Evolutionary conservation across 768 basidiomycete genomes (phyloP).

Genomic region (Boletellus ananas): DNA sequence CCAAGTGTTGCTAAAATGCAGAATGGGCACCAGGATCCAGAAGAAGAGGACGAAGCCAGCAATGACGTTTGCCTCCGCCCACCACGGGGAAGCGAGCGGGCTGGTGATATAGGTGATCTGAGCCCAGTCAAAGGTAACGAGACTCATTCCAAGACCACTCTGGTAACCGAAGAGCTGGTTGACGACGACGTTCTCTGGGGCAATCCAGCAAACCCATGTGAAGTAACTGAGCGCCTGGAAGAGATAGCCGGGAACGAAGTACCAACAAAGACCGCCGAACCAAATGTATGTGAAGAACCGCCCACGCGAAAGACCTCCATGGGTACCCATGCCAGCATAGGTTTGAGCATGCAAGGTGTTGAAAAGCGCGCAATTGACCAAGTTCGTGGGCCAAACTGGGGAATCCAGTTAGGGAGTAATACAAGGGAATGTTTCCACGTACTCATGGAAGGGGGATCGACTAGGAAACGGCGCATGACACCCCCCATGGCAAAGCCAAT

Average conservation of each 20-base stretch:
- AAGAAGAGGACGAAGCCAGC: slow-evolving; percentile 35
- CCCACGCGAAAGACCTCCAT: slow-evolving; percentile 47
- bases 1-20: slow-evolving; percentile 37
- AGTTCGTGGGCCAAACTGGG: slow-evolving; percentile 69
- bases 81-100: slow-evolving; percentile 33
- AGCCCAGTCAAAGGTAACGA: slow-evolving; percentile 80
- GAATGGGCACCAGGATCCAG: slow-evolving; percentile 28
- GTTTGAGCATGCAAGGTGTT: slow-evolving; percentile 67
- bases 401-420: slow-evolving; percentile 13
- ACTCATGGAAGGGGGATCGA: slow-evolving; percentile 65
- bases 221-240: slow-evolving; percentile 65
- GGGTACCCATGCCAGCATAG: slow-evolving; percentile 42
- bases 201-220: slow-evolving; percentile 65
- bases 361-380: slow-evolving; percentile 70
- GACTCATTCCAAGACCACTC: slow-evolving; percentile 59
- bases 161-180: slow-evolving; percentile 74
- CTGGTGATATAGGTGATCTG: slow-evolving; percentile 61
- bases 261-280: slow-evolving; percentile 39
- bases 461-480: slow-evolving; percentile 57
- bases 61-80: slow-evolving; percentile 39
- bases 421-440: slow-evolving; percentile 9
- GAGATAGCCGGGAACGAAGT: slow-evolving; percentile 71
- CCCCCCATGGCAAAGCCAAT: slow-evolving; percentile 64
- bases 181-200: slow-evolving; percentile 61
- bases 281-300: slow-evolving; percentile 50